Evolutionary conservation across 345 rosid species (phyloP), one percentile per base, ranked within the genome.

Genomic region (Acer yangbiense): DNA sequence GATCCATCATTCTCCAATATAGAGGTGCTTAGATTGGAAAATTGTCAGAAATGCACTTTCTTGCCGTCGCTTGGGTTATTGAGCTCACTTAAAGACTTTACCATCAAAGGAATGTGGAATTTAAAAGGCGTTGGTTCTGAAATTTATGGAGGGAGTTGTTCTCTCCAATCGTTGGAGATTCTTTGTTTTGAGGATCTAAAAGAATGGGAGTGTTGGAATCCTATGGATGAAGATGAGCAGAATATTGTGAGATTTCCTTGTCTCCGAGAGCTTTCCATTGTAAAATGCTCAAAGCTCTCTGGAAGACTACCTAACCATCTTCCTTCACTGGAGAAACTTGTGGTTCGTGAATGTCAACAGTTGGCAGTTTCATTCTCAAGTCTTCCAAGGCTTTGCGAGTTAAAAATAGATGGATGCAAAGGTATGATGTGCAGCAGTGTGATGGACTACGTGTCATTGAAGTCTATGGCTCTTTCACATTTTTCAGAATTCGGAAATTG

Each of bases 81-180:
- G 25, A 4, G 11, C 3, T 74, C 69, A 3, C 69, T 74, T 13
- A 74, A 63, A 46, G 25, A 46, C 1, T 69, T 74, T 46, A 18
- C 1, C 17, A 63, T 74, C 69, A 63, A 17, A 9, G 69, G 18
- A 1, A 25, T 74, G 46, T 7, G 0, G 0, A 23, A 17, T 23
- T 1, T 74, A 29, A 46, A 74, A 25, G 5, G 9, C 35, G 61
- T 73, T 3, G 13, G 57, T 60, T 61, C 21, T 16, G 68, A 60
- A 3, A 20, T 73, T 23, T 73, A 21, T 10, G 76, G 67, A 11
- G 21, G 27, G 12, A 9, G 18, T 43, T 61, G 57, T 29, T 71
- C 39, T 7, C 61, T 61, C 27, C 76, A 23, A 60, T 58, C 76
- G 21, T 43, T 73, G 29, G 76, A 73, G 55, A 73, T 29, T 73